Evolutionary conservation across 805 yeast species (phyloP).

Genomic region (Schwanniomyces occidentalis): DNA sequence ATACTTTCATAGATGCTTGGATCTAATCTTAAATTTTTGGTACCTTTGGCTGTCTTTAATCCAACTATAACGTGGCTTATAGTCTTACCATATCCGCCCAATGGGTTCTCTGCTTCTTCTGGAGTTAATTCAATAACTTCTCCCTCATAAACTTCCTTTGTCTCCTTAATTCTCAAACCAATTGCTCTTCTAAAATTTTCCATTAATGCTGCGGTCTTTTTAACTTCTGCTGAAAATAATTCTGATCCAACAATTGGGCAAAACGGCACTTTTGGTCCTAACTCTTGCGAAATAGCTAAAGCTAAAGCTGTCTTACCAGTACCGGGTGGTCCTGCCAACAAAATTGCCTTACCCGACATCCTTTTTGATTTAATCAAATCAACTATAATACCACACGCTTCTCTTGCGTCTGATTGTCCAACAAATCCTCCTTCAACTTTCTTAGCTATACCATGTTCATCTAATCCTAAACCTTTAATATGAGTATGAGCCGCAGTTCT

Average conservation of each 20-base stretch:
- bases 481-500: slow-evolving; percentile 97
- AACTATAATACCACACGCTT: slow-evolving; percentile 93
- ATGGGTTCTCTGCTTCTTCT: slow-evolving; percentile 93
- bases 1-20: slow-evolving; percentile 92
- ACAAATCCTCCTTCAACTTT: slow-evolving; percentile 86
- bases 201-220: slow-evolving; percentile 94
- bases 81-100: slow-evolving; percentile 97
- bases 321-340: slow-evolving; percentile 97
- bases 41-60: slow-evolving; percentile 87
- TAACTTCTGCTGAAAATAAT: slow-evolving; percentile 91
- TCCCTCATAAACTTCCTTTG: slow-evolving; percentile 97
- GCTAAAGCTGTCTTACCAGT: slow-evolving; percentile 98
- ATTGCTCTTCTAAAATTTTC: slow-evolving; percentile 96
- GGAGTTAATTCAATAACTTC: slow-evolving; percentile 96
- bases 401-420: slow-evolving; percentile 75
- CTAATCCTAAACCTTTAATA: slow-evolving; percentile 91
- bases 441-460: slow-evolving; percentile 84
- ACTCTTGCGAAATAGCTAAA: slow-evolving; percentile 90
- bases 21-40: slow-evolving; percentile 84
- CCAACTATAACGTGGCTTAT: slow-evolving; percentile 94
- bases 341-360: slow-evolving; percentile 94
- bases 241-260: slow-evolving; percentile 97
- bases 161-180: slow-evolving; percentile 93
- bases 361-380: slow-evolving; percentile 89
- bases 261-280: slow-evolving; percentile 96